These are phyloP conservation scores for Aspergillus ellipticus DNA, from an alignment of 495 filamentous ascomycete genomes.

Conservation along the genomic window DNA sequence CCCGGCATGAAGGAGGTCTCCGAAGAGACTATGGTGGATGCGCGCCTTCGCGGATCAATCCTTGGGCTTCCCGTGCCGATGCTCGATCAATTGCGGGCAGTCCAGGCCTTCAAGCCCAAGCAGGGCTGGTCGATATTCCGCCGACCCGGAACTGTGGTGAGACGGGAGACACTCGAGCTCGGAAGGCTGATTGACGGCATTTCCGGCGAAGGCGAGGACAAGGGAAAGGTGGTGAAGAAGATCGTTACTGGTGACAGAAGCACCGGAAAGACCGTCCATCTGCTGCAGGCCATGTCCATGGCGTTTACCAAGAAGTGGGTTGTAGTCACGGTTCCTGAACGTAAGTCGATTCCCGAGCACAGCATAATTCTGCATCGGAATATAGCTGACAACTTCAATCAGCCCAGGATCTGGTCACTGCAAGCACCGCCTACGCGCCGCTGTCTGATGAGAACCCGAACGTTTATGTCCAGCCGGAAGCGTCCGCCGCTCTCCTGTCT, in stretches of 20 bases:
- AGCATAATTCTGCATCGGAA: constrained; percentile 5
- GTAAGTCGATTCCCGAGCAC: constrained; percentile 42
- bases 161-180: constrained; percentile 70
- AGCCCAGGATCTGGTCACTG: constrained; percentile 81
- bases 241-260: constrained; percentile 71
- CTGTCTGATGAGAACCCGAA: constrained; percentile 54
- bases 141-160: constrained; percentile 69
- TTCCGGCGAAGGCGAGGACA: constrained; percentile 39
- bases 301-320: constrained; percentile 82
- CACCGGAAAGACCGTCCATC: constrained; percentile 78
- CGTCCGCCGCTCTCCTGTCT: constrained; percentile 66
- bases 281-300: constrained; percentile 81
- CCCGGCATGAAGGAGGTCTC: constrained; percentile 58
- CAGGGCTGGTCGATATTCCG: constrained; percentile 88
- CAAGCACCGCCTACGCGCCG: constrained; percentile 71
- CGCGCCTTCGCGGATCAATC: constrained; percentile 57
- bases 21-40: constrained; percentile 49
- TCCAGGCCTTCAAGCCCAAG: constrained; percentile 85
- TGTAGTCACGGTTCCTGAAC: constrained; percentile 87
- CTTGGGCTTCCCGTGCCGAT: constrained; percentile 63
- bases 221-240: constrained; percentile 57
- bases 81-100: constrained; percentile 72
- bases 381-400: constrained; percentile 11
- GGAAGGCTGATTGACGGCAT: constrained; percentile 56
- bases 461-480: constrained; percentile 73